These are phyloP conservation scores for Pythium periplocum DNA, from an alignment of 352 stramenopile genomes.

Conservation along the genomic window DNA sequence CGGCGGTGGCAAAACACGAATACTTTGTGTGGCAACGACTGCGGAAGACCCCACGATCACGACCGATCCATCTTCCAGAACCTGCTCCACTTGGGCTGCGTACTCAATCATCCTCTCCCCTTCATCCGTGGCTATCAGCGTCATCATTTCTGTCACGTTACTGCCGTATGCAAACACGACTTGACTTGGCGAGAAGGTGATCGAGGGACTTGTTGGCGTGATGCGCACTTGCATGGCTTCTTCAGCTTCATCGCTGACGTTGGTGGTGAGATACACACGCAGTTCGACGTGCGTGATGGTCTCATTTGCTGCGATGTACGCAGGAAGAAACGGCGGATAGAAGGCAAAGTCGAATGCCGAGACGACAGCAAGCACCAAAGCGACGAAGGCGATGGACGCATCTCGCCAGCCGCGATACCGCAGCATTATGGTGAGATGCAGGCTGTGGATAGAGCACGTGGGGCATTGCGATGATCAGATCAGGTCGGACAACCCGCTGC, in stretches of 20 bases:
- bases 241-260: constrained; percentile 1
- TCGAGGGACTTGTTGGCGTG: constrained; percentile 23
- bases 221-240: constrained; percentile 17
- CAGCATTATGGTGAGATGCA: no score
- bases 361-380: background rate
- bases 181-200: constrained; percentile 29
- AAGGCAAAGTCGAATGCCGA: constrained; percentile 14
- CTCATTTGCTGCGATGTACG: constrained; percentile 28
- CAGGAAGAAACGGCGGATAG: constrained; percentile 29
- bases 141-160: constrained; percentile 4
- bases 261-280: constrained; percentile 27
- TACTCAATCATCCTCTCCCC: constrained; percentile 33
- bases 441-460: no score
- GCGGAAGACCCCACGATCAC: constrained; percentile 1
- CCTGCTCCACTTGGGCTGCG: constrained; percentile 7
- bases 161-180: constrained; percentile 7
- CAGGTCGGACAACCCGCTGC: no score
- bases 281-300: constrained; percentile 30
- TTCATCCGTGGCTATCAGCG: constrained; percentile 10
- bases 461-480: no score
- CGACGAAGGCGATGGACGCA: constrained; percentile 1
- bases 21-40: constrained; percentile 10
- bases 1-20: constrained; percentile 36
- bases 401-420: background rate
- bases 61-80: background rate